These are phyloP conservation scores for Henckelia pumila DNA, from an alignment of 257 asterid species.

Conservation along the genomic window DNA sequence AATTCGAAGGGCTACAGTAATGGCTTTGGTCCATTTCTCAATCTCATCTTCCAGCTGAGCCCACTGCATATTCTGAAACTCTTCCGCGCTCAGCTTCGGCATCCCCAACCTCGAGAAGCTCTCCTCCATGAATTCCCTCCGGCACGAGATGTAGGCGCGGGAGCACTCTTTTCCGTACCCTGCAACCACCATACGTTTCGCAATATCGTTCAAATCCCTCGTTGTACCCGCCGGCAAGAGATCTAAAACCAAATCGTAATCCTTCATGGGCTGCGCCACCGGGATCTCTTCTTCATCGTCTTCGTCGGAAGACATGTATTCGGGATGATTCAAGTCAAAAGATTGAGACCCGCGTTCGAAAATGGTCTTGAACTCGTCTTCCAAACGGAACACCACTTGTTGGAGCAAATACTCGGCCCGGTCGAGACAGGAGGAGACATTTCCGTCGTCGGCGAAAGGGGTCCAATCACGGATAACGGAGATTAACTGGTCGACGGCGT, in stretches of 20 bases:
- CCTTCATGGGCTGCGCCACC: conserved; percentile 75
- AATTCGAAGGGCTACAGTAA: conserved; percentile 65
- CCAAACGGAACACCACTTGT: conserved; percentile 84
- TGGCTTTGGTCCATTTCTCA: conserved; percentile 88
- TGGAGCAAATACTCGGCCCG: conserved; percentile 90
- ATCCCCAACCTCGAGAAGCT: conserved; percentile 81
- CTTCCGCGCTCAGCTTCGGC: conserved; percentile 79
- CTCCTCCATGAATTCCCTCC: conserved; percentile 89
- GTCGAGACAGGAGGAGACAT: conserved; percentile 66
- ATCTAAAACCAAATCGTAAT: conserved; percentile 73
- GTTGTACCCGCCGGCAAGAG: conserved; percentile 75
- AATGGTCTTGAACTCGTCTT: conserved; percentile 71
- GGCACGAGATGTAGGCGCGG: conserved; percentile 71
- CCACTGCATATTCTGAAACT: conserved; percentile 90
- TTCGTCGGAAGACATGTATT: conserved; percentile 41
- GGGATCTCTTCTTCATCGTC: conserved; percentile 61
- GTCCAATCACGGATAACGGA: conserved; percentile 65
- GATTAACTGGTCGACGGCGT: conserved; percentile 56
- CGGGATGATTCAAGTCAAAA: conserved; percentile 40
- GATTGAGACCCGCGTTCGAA: conserved; percentile 71
- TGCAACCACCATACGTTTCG: conserved; percentile 87
- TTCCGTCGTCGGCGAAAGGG: conserved; percentile 60
- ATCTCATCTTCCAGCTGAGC: conserved; percentile 80
- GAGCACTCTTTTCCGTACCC: conserved; percentile 87
- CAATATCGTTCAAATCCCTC: conserved; percentile 74